Evolutionary conservation across 306 rosid species (phyloP), one percentile per base, ranked within the genome.

Genomic region (Cucumis melo): DNA sequence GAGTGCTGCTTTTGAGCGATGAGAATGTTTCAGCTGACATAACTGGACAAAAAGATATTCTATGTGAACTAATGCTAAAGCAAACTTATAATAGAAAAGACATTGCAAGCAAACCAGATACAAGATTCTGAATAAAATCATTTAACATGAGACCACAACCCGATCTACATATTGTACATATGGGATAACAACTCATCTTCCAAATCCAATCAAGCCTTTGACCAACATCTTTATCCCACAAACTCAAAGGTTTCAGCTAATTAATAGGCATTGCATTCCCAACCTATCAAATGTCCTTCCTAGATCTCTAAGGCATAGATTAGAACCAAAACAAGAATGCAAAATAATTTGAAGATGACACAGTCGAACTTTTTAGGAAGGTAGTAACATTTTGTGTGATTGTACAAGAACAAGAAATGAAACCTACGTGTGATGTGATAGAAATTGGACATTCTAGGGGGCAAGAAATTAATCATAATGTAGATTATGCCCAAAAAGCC

Each of bases 11-110:
- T 79, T 84, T 41, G 75, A 62, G 3, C 2, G 7, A 42, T 55
- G 78, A 51, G 83, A 84, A 39, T 70, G 77, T 39, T 74, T 85
- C 29, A 74, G 80, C 27, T 84, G 87, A 82, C 82, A 87, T 83
- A 91, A 79, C 97, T 93, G 68, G 74, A 78, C 17, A 54, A 60
- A 82, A 16, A 74, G 27, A 61, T 77, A 62, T 75, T 6, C 10
- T 24, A 39, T 5, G 75, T 53, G 53, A 57, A 72, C 53, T 74
- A 74, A 29, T 55, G 44, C 81, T 54, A 13, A 54, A 46, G 48
- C 23, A 24, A 71, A 50, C 42, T 68, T n/a, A 68, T 20, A 29
- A 14, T 50, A 71, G 73, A 50, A 50, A 71, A 16, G 24, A 48
- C 23, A 39, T 11, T n/a, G 53, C 54, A 66, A 71, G 9, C 42